Evolutionary conservation across 371 early-diverging fungal species (phyloP).

Genomic region (Capillidium rhysosporum): DNA sequence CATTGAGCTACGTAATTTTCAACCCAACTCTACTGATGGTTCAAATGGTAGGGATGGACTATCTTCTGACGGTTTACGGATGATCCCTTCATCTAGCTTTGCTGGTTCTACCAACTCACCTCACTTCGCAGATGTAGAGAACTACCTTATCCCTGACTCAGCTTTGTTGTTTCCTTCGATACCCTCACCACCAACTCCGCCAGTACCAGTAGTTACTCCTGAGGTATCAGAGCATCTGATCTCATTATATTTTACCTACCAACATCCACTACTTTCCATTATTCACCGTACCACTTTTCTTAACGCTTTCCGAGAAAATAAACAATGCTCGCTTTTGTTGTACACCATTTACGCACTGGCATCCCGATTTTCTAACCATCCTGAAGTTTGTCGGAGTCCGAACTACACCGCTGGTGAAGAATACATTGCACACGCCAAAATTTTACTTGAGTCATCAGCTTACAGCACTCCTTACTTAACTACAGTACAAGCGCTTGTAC

Average conservation of each 20-base stretch:
- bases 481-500: conserved; percentile 25
- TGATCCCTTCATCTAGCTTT: neutral
- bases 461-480: conserved; percentile 16
- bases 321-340: neutral
- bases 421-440: conserved; percentile 13
- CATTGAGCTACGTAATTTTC: conserved; percentile 6
- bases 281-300: conserved; percentile 3
- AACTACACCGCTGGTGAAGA: conserved; percentile 16
- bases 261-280: neutral
- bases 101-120: neutral
- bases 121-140: neutral
- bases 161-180: conserved; percentile 1
- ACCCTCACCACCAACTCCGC: conserved; percentile 5
- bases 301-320: neutral
- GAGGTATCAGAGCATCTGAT: conserved; percentile 5
- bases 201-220: conserved; percentile 3
- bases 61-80: neutral
- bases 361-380: conserved; percentile 15
- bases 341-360: neutral
- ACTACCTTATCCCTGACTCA: conserved; percentile 1
- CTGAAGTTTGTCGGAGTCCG: conserved; percentile 13
- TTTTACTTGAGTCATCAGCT: conserved; percentile 19
- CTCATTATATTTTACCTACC: conserved; percentile 3
- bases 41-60: neutral
- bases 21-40: neutral